Percentiles rank a stretch among this genome's conserved stretches.
Evolutionary conservation across 805 yeast genomes (phyloP).

Genomic region (Sungouiozyma intestinalis): DNA sequence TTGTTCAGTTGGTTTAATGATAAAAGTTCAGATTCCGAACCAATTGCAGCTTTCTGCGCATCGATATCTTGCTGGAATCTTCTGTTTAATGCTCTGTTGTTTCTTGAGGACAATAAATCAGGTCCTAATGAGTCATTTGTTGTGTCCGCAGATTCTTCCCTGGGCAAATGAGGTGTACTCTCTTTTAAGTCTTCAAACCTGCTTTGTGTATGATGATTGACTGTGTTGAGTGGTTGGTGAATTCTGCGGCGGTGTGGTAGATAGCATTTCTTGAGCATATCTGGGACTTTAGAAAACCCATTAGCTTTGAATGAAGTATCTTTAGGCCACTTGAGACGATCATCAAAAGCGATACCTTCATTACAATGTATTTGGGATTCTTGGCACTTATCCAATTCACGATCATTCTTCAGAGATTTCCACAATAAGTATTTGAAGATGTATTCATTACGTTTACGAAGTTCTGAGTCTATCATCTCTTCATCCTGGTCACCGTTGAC

Average conservation of each 20-base stretch:
- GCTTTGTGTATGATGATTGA: slow-evolving; percentile 40
- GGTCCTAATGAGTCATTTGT: slow-evolving; percentile 4
- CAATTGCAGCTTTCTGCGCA: slow-evolving; percentile 66
- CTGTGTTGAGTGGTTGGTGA: slow-evolving; percentile 60
- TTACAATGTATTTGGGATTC: slow-evolving; percentile 18
- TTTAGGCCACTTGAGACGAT: slow-evolving; percentile 28
- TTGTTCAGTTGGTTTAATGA: slow-evolving; percentile 80
- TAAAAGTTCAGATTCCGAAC: slow-evolving; percentile 71
- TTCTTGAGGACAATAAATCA: slow-evolving; percentile 62
- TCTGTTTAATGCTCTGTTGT: slow-evolving; percentile 77
- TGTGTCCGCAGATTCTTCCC: slow-evolving; percentile 13
- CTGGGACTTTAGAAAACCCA: slow-evolving; percentile 66
- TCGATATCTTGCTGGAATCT: slow-evolving; percentile 83
- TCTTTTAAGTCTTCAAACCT: slow-evolving; percentile 28
- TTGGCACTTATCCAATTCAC: slow-evolving; percentile 4
- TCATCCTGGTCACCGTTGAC: not conserved
- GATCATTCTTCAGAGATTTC: slow-evolving; percentile 14
- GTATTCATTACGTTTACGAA: not conserved
- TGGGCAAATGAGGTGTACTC: slow-evolving; percentile 24
- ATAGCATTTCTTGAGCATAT: slow-evolving; percentile 60
- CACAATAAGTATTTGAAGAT: slow-evolving; percentile 14
- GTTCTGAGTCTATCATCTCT: not conserved
- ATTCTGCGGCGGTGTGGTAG: slow-evolving; percentile 70
- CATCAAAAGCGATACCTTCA: slow-evolving; percentile 18
- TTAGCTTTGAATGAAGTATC: slow-evolving; percentile 61